Percentiles rank a stretch among this genome's conserved stretches.
These are phyloP conservation scores for Boletus sensibilis DNA, from an alignment of 768 basidiomycete species.

Conservation along the genomic window DNA sequence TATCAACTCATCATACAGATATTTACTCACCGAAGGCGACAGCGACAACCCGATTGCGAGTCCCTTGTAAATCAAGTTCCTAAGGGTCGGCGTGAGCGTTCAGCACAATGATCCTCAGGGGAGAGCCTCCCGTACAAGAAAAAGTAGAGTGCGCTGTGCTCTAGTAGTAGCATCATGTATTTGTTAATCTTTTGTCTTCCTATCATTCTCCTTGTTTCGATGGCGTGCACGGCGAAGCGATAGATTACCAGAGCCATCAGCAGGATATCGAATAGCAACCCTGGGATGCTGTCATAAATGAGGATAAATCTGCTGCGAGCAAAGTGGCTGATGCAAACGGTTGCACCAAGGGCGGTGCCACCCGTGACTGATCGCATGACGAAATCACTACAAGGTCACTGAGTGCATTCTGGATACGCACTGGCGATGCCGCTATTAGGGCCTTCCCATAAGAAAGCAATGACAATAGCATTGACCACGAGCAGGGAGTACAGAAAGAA, in stretches of 20 bases:
- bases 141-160: constrained; percentile 12
- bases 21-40: background rate
- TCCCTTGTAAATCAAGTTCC: constrained; percentile 1
- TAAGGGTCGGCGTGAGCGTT: background rate
- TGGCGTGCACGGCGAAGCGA: constrained; percentile 6
- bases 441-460: background rate
- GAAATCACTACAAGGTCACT: background rate
- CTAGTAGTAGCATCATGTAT: constrained; percentile 10
- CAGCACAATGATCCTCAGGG: background rate
- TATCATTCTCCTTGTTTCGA: background rate
- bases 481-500: constrained; percentile 1
- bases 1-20: background rate
- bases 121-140: constrained; percentile 1
- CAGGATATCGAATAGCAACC: constrained; percentile 3
- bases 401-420: background rate
- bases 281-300: constrained; percentile 1
- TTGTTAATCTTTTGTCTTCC: constrained; percentile 5
- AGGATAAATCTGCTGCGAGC: background rate
- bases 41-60: background rate
- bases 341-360: background rate
- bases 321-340: background rate
- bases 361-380: background rate
- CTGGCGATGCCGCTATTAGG: background rate
- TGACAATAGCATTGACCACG: background rate
- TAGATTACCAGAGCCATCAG: constrained; percentile 5